A percentile compares a stretch with the other conserved stretches of the same genome.
phyloP scores from a whole-genome alignment of 345 rosid species.

The Litchi chinensis region DNA sequence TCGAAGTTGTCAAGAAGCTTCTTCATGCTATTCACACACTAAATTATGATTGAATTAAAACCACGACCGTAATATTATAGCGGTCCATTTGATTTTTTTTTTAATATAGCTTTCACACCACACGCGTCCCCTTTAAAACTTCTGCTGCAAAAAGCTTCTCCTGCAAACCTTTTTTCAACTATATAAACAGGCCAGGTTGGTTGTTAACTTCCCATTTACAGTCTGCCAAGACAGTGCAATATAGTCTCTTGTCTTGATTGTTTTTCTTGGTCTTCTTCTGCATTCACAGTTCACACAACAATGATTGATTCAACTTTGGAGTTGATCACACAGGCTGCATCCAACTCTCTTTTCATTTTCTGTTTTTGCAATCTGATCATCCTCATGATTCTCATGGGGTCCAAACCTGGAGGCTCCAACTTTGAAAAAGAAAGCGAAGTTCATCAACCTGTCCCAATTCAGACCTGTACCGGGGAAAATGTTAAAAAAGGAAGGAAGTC shows the following conservation, averaged over 20 bases:
- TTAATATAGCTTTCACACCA: slow-evolving; percentile 32
- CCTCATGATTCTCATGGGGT: slow-evolving; percentile 39
- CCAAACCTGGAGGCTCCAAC: slow-evolving; percentile 27
- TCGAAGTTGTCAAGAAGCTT: slow-evolving; percentile 24
- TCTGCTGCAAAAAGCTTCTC: slow-evolving; percentile 32
- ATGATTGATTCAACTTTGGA: slow-evolving; percentile 42
- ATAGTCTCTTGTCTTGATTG: no score
- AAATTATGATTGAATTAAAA: not conserved
- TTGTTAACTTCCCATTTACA: not conserved
- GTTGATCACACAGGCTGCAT: slow-evolving; percentile 41
- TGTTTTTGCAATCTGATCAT: slow-evolving; percentile 54
- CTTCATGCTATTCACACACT: not conserved
- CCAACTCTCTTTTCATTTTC: slow-evolving; percentile 47
- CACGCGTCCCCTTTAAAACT: slow-evolving; percentile 26
- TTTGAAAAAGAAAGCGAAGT: slow-evolving; percentile 14
- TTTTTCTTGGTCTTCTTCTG: not conserved
- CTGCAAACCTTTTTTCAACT: slow-evolving; percentile 16
- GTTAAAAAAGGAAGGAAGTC: slow-evolving; percentile 5
- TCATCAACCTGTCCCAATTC: not conserved
- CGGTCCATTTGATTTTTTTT: not conserved
- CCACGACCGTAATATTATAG: not conserved
- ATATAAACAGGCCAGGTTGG: not conserved
- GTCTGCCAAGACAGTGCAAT: not conserved
- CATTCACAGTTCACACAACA: not conserved
- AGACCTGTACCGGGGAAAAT: not conserved